Conservation (phyloP, 73 alveolate genomes). For the Paramecium bursaria region DNA sequence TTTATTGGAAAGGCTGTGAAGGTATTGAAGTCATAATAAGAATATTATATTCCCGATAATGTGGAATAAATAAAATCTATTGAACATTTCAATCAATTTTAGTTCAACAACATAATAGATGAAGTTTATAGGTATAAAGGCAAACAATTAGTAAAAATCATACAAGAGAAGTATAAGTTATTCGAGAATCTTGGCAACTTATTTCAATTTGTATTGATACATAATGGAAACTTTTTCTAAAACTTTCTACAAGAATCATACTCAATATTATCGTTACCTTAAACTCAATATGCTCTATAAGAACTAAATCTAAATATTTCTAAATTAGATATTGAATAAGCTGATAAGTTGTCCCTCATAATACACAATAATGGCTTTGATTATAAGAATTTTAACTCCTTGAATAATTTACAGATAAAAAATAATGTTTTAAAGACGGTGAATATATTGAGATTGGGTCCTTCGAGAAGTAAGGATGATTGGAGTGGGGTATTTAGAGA, state of each 20-base stretch:
- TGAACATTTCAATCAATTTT: slow-evolving; percentile 9
- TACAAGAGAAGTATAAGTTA: slow-evolving; percentile 13
- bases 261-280: slow-evolving; percentile 14
- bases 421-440: slow-evolving; percentile 36
- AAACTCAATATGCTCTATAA: slow-evolving; percentile 29
- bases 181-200: neutral
- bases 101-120: slow-evolving; percentile 1
- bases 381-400: slow-evolving; percentile 14
- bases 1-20: slow-evolving; percentile 51
- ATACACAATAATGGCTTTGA: slow-evolving; percentile 52
- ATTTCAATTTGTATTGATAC: neutral
- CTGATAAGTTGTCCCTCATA: slow-evolving; percentile 13
- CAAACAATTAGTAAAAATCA: slow-evolving; percentile 32
- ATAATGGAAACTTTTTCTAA: slow-evolving; percentile 12
- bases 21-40: slow-evolving; percentile 26
- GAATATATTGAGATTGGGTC: slow-evolving; percentile 54
- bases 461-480: slow-evolving; percentile 41
- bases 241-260: slow-evolving; percentile 3
- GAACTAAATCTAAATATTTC: slow-evolving; percentile 19
- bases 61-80: neutral
- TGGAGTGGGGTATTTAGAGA: slow-evolving; percentile 64
- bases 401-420: slow-evolving; percentile 25
- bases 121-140: slow-evolving; percentile 2
- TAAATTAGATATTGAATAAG: slow-evolving; percentile 1
- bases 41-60: neutral